These are phyloP conservation scores for Alternaria sp. DNA, from an alignment of 2,329 filamentous ascomycete genomes.

Conservation along the genomic window DNA sequence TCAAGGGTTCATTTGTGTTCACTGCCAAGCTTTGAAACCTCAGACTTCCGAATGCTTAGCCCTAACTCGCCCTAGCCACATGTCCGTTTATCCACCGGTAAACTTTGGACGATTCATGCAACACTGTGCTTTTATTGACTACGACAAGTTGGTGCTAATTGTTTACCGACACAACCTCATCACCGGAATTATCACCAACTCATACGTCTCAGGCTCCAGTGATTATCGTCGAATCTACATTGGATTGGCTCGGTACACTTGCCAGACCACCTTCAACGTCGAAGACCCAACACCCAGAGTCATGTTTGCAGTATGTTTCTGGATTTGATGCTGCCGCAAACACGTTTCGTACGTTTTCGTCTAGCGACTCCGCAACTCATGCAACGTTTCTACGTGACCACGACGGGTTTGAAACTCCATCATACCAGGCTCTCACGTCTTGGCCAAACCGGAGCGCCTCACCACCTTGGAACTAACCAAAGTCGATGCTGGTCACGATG, in stretches of 20 bases:
- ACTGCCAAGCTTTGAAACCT: slow-evolving; percentile 32
- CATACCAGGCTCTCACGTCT: slow-evolving; percentile 27
- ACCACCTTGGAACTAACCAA: slow-evolving; percentile 19
- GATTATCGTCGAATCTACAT: neutral
- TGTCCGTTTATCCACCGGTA: neutral
- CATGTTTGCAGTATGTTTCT: slow-evolving; percentile 18
- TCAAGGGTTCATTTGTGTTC: slow-evolving; percentile 23
- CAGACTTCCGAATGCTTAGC: slow-evolving; percentile 30
- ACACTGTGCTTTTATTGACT: neutral
- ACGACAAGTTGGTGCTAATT: neutral
- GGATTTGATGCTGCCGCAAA: slow-evolving; percentile 29
- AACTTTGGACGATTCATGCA: neutral
- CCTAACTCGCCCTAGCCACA: slow-evolving; percentile 16
- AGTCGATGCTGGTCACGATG: slow-evolving; percentile 10
- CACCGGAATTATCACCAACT: neutral
- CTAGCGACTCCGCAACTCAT: slow-evolving; percentile 13
- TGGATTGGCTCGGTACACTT: neutral
- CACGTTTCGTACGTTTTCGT: slow-evolving; percentile 29
- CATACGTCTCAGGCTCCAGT: neutral
- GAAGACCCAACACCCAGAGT: neutral
- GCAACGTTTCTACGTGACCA: slow-evolving; percentile 20
- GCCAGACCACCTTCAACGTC: neutral
- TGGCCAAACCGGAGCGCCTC: slow-evolving; percentile 38
- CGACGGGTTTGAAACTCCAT: slow-evolving; percentile 20
- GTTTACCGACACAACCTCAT: neutral